phyloP scores from a whole-genome alignment of 257 asterid species.

The Solanum lignicaule region DNA sequence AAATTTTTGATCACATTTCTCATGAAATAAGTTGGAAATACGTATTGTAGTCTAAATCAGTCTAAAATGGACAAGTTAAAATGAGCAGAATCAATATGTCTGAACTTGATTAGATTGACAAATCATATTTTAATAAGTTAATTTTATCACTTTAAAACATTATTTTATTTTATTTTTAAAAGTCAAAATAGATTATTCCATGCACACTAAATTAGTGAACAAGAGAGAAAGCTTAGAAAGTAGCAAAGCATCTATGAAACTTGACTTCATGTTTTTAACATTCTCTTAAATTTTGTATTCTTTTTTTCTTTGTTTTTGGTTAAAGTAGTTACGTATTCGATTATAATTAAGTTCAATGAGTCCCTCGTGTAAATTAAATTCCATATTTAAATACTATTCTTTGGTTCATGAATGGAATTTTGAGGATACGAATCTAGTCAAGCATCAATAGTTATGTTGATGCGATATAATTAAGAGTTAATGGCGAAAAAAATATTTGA shows the following conservation, averaged over 20 bases:
- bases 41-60: neutral
- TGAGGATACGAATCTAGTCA: neutral
- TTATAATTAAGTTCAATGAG: neutral
- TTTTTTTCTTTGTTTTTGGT: neutral
- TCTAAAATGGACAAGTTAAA: neutral
- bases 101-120: neutral
- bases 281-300: neutral
- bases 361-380: neutral
- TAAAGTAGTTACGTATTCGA: neutral
- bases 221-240: neutral
- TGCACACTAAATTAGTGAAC: neutral
- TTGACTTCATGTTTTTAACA: neutral
- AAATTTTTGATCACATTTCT: neutral
- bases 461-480: neutral
- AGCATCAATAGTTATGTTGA: neutral
- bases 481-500: neutral
- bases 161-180: no score
- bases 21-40: neutral
- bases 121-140: neutral
- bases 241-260: neutral
- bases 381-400: neutral
- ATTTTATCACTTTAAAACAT: neutral
- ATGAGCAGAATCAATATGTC: rapidly evolving
- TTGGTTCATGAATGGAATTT: neutral
- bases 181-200: neutral